Evolutionary conservation across 805 yeast genomes (phyloP), one percentile per base, ranked within the genome.

Genomic region (Wickerhamomyces pijperi): DNA sequence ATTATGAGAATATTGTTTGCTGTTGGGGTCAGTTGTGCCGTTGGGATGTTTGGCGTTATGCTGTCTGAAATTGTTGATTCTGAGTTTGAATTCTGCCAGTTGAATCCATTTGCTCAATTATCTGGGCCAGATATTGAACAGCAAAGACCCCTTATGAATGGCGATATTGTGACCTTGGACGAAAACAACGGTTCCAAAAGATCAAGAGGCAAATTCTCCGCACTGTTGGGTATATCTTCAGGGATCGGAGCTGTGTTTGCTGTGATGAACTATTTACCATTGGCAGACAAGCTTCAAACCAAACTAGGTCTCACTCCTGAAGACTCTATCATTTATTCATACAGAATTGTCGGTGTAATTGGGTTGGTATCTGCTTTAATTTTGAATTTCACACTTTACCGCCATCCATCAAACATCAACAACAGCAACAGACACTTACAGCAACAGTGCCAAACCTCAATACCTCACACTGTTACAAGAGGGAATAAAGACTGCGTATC

Each of bases 181-280:
- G n/a, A n/a, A n/a, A n/a, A n/a, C n/a, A n/a, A n/a, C n/a, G n/a
- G n/a, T 25, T 46, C 44, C 16, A 41, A 44, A 11, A 48, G 59
- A 32, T 58, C 63, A 35, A 72, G 68, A 45, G 86, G 85, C 3
- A 70, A 68, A 44, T 61, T 68, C 39, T 68, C 82, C 0, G 79
- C 85, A 0, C 50, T 77, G 18, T 67, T 80, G 34, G 88, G 88
- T 2, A 54, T 76, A 14, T 60, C 70, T 36, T 66, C 82, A 15
- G 86, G 86, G 0, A 51, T 74, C 15, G 87, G 87, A 36, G 87
- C 86, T 2, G 67, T 80, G 1, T 70, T 76, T 43, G 67, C 84
- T 0, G 84, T 78, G 1, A 51, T 70, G 1, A 55, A 67, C 32
- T 67, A 75, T 33, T 55, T 80, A 17, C 70, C 84, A 13, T 55